Evolutionary conservation across 805 yeast genomes (phyloP), one percentile per base, ranked within the genome.

Genomic region (Cyberlindnera lachancei): DNA sequence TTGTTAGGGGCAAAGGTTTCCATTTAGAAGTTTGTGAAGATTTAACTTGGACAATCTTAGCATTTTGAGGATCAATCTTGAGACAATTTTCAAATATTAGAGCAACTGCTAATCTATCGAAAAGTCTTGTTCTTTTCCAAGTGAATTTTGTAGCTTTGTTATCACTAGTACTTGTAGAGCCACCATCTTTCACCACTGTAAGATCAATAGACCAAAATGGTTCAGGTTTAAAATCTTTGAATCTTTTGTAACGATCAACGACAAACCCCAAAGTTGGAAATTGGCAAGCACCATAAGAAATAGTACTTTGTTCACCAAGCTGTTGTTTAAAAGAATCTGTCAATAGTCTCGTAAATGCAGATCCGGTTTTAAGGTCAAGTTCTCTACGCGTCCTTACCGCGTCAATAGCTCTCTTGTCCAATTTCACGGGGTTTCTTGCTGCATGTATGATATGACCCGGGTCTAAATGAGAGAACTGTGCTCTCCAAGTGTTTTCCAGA

Each of bases 191-290:
- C 29, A 61, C 59, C 4, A 75, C 58, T 3, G 66, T 64, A 2
- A 87, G 52, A 14, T 69, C 69, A 4, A 92, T 58, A 41, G 57
- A 64, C 96, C 96, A 92, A 51, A 85, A 88, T 7, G 68, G 68
- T 52, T 92, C 97, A 0, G 85, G 70, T 6, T 66, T 59, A 56
- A 90, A 92, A 40, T 64, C 63, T 46, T 74, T 70, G 21, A 82
- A 81, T 35, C 95, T 65, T 36, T 77, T 75, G 52, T 77, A 87
- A 37, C 98, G 64, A 49, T 92, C 98, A 9, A 92, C 97, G 0
- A 92, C 88, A 58, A 92, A 92, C 4, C 98, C 97, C 31, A 92
- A 63, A 0, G 98, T 90, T 3, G 99, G 99, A 48, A 92, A 92
- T 53, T 92, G 99, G 52, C 99, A 92, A 3, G 82, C 60, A 3